phyloP scores from a whole-genome alignment of 1,139 yeast species.

The Debaryomyces sp. region DNA sequence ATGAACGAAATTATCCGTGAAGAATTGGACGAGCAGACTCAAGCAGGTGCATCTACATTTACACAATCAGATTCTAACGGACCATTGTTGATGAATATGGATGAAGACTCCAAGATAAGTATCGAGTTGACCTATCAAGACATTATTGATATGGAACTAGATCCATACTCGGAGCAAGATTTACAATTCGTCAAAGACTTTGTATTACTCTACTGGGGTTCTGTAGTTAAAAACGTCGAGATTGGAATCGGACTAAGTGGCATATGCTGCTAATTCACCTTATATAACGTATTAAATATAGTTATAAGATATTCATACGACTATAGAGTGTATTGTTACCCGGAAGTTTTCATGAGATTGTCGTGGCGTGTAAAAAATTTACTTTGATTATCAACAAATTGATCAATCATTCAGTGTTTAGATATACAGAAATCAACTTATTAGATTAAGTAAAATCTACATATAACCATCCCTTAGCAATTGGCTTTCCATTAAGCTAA shows the following conservation, averaged over 20 bases:
- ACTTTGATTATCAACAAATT: slow-evolving; percentile 9
- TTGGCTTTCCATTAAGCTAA: slow-evolving; percentile 2
- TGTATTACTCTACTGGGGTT: slow-evolving; percentile 58
- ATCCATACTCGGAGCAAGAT: slow-evolving; percentile 66
- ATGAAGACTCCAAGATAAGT: slow-evolving; percentile 16
- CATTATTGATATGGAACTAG: slow-evolving; percentile 71
- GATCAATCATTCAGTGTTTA: slow-evolving; percentile 2
- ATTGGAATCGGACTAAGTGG: slow-evolving; percentile 37
- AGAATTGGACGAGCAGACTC: slow-evolving; percentile 18
- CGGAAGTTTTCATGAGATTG: slow-evolving; percentile 2
- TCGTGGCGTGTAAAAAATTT: slow-evolving; percentile 9
- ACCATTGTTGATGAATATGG: slow-evolving; percentile 9
- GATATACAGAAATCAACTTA: not conserved
- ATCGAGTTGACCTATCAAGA: slow-evolving; percentile 57
- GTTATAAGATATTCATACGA: not conserved
- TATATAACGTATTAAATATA: not conserved
- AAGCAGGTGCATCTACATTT: not conserved
- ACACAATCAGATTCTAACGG: not conserved
- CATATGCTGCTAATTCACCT: slow-evolving; percentile 27
- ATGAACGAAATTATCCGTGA: slow-evolving; percentile 41
- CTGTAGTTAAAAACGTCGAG: slow-evolving; percentile 32
- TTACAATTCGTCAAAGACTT: slow-evolving; percentile 56
- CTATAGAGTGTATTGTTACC: slow-evolving; percentile 4
- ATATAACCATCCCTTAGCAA: slow-evolving; percentile 1
- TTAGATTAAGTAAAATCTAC: slow-evolving; percentile 4